Evolutionary conservation across 2,329 filamentous ascomycete genomes (phyloP).

Genomic region (Fusarium decemcellulare): DNA sequence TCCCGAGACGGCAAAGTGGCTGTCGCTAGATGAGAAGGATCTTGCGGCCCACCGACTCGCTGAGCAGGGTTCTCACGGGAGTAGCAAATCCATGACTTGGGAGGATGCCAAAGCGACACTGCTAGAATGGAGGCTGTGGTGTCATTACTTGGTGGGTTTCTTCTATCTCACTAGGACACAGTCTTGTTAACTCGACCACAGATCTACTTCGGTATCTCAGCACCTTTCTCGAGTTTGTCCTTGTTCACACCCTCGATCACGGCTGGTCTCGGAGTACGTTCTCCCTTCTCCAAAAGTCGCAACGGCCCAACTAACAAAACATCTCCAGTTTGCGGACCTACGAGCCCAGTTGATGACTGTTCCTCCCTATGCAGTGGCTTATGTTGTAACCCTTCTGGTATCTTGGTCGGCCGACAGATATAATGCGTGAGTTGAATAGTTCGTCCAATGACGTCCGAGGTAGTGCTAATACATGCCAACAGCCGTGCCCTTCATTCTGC

Average conservation of each 20-base stretch:
- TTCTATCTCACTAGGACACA: background rate
- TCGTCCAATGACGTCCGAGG: accelerated
- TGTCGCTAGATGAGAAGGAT: conserved; percentile 69
- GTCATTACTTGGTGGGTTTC: conserved; percentile 64
- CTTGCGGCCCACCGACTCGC: conserved; percentile 59
- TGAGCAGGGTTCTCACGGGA: conserved; percentile 57
- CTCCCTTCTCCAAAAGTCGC: conserved; percentile 5
- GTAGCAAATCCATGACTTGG: conserved; percentile 72
- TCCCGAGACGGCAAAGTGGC: conserved; percentile 74
- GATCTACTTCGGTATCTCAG: conserved; percentile 63
- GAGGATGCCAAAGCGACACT: conserved; percentile 77
- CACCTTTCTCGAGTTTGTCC: conserved; percentile 69
- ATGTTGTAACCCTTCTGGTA: conserved; percentile 54
- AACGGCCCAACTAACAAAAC: background rate
- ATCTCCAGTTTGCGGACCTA: conserved; percentile 49
- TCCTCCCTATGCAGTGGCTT: conserved; percentile 71
- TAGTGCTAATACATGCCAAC: background rate
- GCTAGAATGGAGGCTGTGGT: conserved; percentile 76
- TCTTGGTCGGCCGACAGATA: conserved; percentile 73
- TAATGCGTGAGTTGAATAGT: conserved; percentile 56
- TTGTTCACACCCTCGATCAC: conserved; percentile 73
- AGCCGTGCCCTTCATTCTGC: conserved; percentile 58
- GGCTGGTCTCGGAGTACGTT: conserved; percentile 57
- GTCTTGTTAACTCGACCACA: conserved; percentile 13
- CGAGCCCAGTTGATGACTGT: conserved; percentile 73